Conservation (phyloP, 768 basidiomycete species). For the Calocera cornea region DNA sequence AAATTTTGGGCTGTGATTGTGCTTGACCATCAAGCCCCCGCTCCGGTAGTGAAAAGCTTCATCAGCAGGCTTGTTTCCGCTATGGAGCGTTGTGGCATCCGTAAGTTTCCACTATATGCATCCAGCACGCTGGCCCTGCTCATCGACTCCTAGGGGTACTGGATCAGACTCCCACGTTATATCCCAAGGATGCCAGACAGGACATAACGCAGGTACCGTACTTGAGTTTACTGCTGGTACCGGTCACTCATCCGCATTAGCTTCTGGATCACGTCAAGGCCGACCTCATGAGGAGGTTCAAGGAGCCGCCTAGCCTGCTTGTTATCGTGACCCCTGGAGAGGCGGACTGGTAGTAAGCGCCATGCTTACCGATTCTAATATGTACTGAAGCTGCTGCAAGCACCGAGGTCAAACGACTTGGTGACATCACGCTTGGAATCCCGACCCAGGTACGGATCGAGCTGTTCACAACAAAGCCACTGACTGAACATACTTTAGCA, state of each 20-base stretch:
- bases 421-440: neutral
- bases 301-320: neutral
- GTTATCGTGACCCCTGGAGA: neutral
- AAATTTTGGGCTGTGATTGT: neutral
- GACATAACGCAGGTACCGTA: neutral
- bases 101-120: neutral
- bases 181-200: neutral
- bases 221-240: neutral
- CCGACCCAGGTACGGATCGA: neutral
- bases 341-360: neutral
- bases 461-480: neutral
- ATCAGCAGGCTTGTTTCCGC: neutral
- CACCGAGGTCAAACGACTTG: neutral
- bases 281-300: neutral
- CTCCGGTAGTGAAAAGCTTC: neutral
- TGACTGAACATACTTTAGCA: neutral
- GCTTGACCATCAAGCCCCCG: neutral
- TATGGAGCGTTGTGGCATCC: neutral
- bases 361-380: neutral
- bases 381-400: neutral
- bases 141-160: neutral
- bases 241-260: neutral
- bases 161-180: neutral
- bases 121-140: neutral
- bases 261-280: neutral